Evolutionary conservation across 2,329 filamentous ascomycete species (phyloP), one percentile per base, ranked within the genome.

Genomic region (Paecilomyces niveus): DNA sequence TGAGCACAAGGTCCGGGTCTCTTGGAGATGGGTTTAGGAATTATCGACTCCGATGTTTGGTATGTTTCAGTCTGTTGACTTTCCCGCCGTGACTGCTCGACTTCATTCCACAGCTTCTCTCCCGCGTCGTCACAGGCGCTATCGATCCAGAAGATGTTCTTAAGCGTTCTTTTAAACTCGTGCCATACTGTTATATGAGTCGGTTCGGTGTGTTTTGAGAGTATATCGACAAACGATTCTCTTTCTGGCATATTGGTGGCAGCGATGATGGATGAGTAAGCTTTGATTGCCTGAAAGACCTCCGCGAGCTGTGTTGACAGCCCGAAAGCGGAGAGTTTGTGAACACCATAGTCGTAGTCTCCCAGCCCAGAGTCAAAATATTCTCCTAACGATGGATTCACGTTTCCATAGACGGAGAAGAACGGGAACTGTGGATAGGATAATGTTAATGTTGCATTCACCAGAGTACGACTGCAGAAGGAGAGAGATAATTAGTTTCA

Each of bases 231-330:
- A 54, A 72, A 77, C 70, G 72, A 77, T 1, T 59, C 50, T 4
- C 73, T 69, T 31, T 72, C 65, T 0, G 64, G 61, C 0, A 63
- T 63, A n/a, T 67, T 64, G 13, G 68, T 64, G 0, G 74, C 70
- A 1, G 74, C 72, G 22, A 78, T 75, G 9, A 68, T 65, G 7
- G 62, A 61, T 52, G 67, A 70, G 58, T 76, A 76, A 33, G 65
- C 56, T 1, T 66, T 62, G 52, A 69, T 69, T 35, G 69, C 68
- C 29, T 70, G 68, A 21, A 75, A 63, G 3, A 70, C 64, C 39
- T 72, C 67, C 7, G 69, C 61, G 57, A 74, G 64, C 24, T 70
- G 61, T 0, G 59, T 53, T 1, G 69, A 68, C n/a, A 70, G 59
- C 3, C 70, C 70, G 18, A 71, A 61, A 61, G 8, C 15, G 33